phyloP scores from a whole-genome alignment of 345 rosid species.

The Salix dunnii region DNA sequence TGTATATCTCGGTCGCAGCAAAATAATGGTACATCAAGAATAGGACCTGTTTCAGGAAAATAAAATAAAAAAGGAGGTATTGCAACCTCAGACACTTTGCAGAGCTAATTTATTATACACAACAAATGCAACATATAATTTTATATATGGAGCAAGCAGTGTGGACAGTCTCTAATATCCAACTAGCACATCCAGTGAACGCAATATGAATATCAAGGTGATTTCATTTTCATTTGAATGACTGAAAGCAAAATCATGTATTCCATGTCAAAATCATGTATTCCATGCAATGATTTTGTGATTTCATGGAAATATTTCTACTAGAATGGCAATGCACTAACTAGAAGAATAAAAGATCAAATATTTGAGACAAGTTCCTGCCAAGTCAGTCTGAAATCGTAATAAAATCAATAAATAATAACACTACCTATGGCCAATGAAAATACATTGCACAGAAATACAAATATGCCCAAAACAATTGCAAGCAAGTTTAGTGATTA shows the following conservation, averaged over 20 bases:
- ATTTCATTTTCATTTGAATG: neutral
- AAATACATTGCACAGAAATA: neutral
- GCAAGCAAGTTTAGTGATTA: neutral
- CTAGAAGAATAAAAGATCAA: neutral
- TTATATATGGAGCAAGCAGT: neutral
- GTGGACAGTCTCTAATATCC: slow-evolving; percentile 1
- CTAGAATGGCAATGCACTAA: neutral
- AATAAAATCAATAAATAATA: neutral
- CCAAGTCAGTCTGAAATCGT: neutral
- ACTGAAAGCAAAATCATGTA: neutral
- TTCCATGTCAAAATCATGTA: too few species aligned
- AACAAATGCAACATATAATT: neutral
- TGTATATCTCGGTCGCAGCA: slow-evolving; percentile 91
- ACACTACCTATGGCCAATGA: neutral
- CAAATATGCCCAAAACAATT: neutral
- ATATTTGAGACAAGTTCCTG: neutral
- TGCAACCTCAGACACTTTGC: neutral
- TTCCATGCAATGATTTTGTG: neutral
- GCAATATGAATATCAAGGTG: neutral
- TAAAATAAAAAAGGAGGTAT: slow-evolving; percentile 8
- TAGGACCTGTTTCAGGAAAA: slow-evolving; percentile 55
- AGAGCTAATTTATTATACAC: neutral
- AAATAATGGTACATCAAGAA: slow-evolving; percentile 97
- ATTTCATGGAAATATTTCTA: slow-evolving; percentile 6
- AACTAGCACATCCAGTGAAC: neutral